Evolutionary conservation across 768 basidiomycete genomes (phyloP).

Genomic region (Tulasnella sp.): DNA sequence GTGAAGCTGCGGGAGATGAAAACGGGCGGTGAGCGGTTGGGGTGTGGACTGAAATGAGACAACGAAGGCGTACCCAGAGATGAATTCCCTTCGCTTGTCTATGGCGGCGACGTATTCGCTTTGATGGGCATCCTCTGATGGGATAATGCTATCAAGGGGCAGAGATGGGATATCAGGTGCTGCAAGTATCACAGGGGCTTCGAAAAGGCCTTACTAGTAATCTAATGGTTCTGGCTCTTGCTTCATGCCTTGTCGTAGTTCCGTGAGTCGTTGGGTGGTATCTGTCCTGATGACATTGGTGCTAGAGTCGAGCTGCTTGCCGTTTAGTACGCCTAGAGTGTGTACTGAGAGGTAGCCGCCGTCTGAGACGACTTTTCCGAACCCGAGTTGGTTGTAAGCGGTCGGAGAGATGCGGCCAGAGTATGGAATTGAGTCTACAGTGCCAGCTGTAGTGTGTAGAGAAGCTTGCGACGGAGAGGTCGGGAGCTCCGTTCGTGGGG

Average conservation of each 20-base stretch:
- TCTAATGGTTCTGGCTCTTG: conserved; percentile 38
- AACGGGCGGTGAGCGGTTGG: neutral
- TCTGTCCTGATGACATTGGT: conserved; percentile 35
- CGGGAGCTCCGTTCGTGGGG: conserved; percentile 18
- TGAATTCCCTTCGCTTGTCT: conserved; percentile 78
- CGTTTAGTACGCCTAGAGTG: conserved; percentile 30
- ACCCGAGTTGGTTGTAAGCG: conserved; percentile 23
- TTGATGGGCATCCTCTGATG: conserved; percentile 76
- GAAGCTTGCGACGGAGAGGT: conserved; percentile 27
- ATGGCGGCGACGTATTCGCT: conserved; percentile 79
- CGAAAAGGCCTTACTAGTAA: conserved; percentile 36
- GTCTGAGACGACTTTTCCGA: conserved; percentile 32
- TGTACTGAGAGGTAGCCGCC: conserved; percentile 32
- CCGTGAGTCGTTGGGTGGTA: conserved; percentile 35
- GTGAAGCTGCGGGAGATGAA: conserved; percentile 49
- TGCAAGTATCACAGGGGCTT: neutral
- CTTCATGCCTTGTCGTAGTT: conserved; percentile 36
- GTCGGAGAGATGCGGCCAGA: conserved; percentile 28
- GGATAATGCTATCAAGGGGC: conserved; percentile 24
- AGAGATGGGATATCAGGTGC: neutral
- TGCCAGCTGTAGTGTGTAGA: conserved; percentile 29
- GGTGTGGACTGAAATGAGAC: neutral
- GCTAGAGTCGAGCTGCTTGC: conserved; percentile 32
- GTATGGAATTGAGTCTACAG: conserved; percentile 33
- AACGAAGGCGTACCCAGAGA: conserved; percentile 51